Base-by-base conservation (phyloP, 169 alveolate species). In the Cyclospora cayetanensis region DNA sequence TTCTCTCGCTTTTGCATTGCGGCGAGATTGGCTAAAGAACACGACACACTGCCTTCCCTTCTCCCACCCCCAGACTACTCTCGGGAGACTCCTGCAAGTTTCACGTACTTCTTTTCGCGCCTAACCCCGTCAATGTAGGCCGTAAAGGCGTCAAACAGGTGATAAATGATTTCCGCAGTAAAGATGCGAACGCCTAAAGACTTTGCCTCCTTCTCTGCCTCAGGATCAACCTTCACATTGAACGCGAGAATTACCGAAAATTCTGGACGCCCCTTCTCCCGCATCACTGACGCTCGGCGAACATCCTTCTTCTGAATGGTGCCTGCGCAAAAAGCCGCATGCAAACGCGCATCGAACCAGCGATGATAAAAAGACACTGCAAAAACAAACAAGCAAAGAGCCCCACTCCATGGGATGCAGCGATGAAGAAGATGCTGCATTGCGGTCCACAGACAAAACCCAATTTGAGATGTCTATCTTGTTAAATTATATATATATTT, bases 251-350 rank as follows among this genome's bases (percentile, higher is more conserved):
- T 98, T 37, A 97, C 98, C 25, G 99, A 98, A 95, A 97, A 98
- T 94, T 98, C 99, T 66, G 98, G 99, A 63, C 95, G 94, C 31
- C 97, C 98, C 94, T 98, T 98, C 92, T 98, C 99, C 72, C 96
- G 94, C 98, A 96, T 96, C 90, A 97, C 97, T 93, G 96, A 96
- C 7, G 99, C 99, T 94, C 98, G 98, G 93, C 97, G 97, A 15
- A 99, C 99, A 94, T 98, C 99, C 95, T 97, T 98, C 95, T 98
- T 98, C 94, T 98, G 98, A 25, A 99, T 99, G n/a, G 99, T 98
- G 27, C 99, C 99, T 41, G 98, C 96, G 91, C 97, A 97, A n/a
- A 97, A 98, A 50, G 97, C 95, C 63, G 97, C 97, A 4, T 98
- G 99, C 37, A 99, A 52, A 97, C 97, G 90, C 96, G 27, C 66